These are phyloP conservation scores for Aspergillus sp. DNA, from an alignment of 2,329 filamentous ascomycete genomes.

Conservation along the genomic window DNA sequence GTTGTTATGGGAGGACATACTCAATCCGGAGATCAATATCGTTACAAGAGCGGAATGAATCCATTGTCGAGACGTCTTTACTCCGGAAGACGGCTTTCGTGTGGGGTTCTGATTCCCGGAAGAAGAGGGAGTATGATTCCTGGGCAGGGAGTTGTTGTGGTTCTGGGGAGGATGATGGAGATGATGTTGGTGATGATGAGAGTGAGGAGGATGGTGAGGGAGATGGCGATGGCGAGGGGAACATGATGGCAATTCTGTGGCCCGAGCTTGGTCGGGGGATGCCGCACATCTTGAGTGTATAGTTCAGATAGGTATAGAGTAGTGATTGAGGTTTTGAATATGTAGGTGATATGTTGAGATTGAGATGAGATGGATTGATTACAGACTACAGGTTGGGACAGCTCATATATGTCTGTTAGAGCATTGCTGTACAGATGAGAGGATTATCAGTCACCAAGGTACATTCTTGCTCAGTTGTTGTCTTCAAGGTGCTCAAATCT, in stretches of 20 bases:
- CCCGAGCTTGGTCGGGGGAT: constrained; percentile 50
- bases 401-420: background rate
- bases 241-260: constrained; percentile 35
- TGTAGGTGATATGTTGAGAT: background rate
- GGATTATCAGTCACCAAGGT: constrained; percentile 12
- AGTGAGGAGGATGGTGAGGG: constrained; percentile 27
- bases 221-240: constrained; percentile 18
- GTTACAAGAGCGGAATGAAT: constrained; percentile 18
- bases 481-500: constrained; percentile 14
- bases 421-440: background rate
- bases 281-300: constrained; percentile 39
- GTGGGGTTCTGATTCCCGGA: constrained; percentile 20
- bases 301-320: background rate
- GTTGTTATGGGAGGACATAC: constrained; percentile 21
- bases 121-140: constrained; percentile 30
- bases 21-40: constrained; percentile 34
- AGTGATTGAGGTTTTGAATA: background rate
- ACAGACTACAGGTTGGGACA: background rate
- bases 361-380: background rate
- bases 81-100: constrained; percentile 29
- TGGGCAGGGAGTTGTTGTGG: constrained; percentile 1
- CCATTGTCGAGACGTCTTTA: constrained; percentile 21
- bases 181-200: constrained; percentile 30
- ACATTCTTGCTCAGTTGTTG: background rate
- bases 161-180: constrained; percentile 1